Evolutionary conservation across 129 eudicot species (phyloP), one percentile per base, ranked within the genome.

Genomic region (Centella asiatica): DNA sequence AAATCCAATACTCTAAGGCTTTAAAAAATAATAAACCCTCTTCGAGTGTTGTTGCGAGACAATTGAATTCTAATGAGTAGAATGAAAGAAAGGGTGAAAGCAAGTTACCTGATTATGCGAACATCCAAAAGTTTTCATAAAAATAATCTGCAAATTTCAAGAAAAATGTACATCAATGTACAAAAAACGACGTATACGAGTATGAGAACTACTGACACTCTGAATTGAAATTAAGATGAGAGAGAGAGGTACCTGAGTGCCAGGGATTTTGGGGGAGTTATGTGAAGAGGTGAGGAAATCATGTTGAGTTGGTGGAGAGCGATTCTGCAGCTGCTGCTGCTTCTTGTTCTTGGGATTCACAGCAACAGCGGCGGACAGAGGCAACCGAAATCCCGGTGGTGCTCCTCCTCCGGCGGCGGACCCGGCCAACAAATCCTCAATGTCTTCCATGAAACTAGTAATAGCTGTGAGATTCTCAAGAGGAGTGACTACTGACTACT

Each of bases 391-490:
- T 51, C 98, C 98, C 14, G 90, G 80, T 48, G 98, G 84, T 32
- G 80, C 80, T 66, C 90, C n/a, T n/a, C n/a, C n/a, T n/a, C n/a
- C n/a, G n/a, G n/a, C 90, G 73, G 77, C 86, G 32, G 67, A 75
- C 0, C 85, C 94, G 17, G 56, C 84, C 64, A 92, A 67, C 64
- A 92, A 74, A 82, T 92, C 98, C 74, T 92, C 98, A 12, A 92
- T 92, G 80, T 92, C 98, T 77, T 92, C 96, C 98, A 92, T 90
- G n/a, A n/a, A n/a, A n/a, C n/a, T n/a, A n/a, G n/a, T n/a, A n/a
- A n/a, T n/a, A n/a, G n/a, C n/a, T n/a, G n/a, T n/a, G n/a, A n/a
- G n/a, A n/a, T n/a, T n/a, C n/a, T n/a, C n/a, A n/a, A n/a, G n/a
- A n/a, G n/a, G n/a, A n/a, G n/a, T n/a, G n/a, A n/a, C n/a, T n/a